phyloP scores from a whole-genome alignment of 2,329 filamentous ascomycete genomes.

The Pseudocercospora vitis region DNA sequence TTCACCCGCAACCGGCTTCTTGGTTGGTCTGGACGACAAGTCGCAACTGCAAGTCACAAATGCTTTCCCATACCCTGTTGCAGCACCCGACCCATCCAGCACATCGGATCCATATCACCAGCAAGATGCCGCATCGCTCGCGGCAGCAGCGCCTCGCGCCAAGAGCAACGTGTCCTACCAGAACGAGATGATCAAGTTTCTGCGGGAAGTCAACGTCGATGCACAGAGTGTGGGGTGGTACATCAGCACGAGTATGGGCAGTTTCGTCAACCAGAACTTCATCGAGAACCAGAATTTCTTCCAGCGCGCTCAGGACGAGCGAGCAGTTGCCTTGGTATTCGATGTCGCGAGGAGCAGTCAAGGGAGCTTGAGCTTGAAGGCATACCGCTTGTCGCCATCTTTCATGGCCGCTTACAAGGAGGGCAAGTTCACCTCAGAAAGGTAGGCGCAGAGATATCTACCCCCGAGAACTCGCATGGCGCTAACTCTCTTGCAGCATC shows the following conservation, averaged over 20 bases:
- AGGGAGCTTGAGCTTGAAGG: constrained; percentile 82
- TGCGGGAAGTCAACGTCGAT: constrained; percentile 97
- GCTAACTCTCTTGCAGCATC: constrained; percentile 58
- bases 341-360: constrained; percentile 94
- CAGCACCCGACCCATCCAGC: constrained; percentile 56
- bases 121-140: constrained; percentile 68
- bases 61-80: constrained; percentile 86
- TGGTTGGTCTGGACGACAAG: constrained; percentile 89
- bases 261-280: constrained; percentile 91
- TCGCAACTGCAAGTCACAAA: constrained; percentile 87
- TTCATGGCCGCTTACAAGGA: constrained; percentile 96
- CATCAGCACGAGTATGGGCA: constrained; percentile 97
- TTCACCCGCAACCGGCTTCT: constrained; percentile 81
- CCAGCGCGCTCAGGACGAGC: constrained; percentile 87
- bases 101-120: constrained; percentile 70
- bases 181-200: constrained; percentile 93
- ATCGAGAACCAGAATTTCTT: constrained; percentile 98
- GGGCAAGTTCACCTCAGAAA: constrained; percentile 95
- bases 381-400: constrained; percentile 81
- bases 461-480: background rate
- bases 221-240: constrained; percentile 99
- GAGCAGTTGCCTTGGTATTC: constrained; percentile 85
- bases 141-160: constrained; percentile 84
- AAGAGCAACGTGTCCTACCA: constrained; percentile 89
- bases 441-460: constrained; percentile 55